These are phyloP conservation scores for Penicillium corylophilum DNA, from an alignment of 2,329 filamentous ascomycete species.

Conservation along the genomic window DNA sequence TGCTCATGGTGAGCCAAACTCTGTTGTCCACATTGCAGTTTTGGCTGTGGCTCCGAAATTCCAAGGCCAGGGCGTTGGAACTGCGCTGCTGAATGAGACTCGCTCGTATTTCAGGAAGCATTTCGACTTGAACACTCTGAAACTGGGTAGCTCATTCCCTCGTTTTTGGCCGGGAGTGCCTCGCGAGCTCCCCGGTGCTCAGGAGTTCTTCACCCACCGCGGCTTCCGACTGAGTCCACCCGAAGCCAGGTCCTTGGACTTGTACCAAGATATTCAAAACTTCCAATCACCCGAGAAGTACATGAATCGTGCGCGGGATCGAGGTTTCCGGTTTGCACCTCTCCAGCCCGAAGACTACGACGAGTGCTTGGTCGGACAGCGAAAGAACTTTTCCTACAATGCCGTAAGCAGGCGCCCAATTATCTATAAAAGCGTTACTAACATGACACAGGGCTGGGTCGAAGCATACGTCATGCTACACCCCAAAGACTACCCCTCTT, in stretches of 20 bases:
- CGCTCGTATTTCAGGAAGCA: slow-evolving; percentile 28
- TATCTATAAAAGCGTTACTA: background rate
- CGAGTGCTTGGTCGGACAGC: slow-evolving; percentile 41
- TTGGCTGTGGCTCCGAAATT: slow-evolving; percentile 38
- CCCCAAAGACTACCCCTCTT: slow-evolving; percentile 35
- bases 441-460: slow-evolving; percentile 40
- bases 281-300: slow-evolving; percentile 38
- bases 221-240: slow-evolving; percentile 35
- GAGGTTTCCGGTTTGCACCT: slow-evolving; percentile 38
- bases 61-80: slow-evolving; percentile 42
- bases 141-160: slow-evolving; percentile 38
- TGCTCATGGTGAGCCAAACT: slow-evolving; percentile 21
- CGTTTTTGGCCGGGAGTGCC: slow-evolving; percentile 50
- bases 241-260: slow-evolving; percentile 35
- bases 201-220: slow-evolving; percentile 45
- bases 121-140: slow-evolving; percentile 24
- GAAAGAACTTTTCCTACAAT: slow-evolving; percentile 40
- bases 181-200: slow-evolving; percentile 34
- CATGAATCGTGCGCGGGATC: slow-evolving; percentile 34
- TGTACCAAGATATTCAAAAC: slow-evolving; percentile 40
- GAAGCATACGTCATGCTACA: slow-evolving; percentile 40
- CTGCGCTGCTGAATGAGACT: slow-evolving; percentile 32
- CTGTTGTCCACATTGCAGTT: slow-evolving; percentile 35
- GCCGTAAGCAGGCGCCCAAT: slow-evolving; percentile 23
- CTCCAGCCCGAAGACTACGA: slow-evolving; percentile 38